These are phyloP conservation scores for Phragmites australis DNA, from an alignment of 176 grass and related monocot genomes.

Conservation along the genomic window DNA sequence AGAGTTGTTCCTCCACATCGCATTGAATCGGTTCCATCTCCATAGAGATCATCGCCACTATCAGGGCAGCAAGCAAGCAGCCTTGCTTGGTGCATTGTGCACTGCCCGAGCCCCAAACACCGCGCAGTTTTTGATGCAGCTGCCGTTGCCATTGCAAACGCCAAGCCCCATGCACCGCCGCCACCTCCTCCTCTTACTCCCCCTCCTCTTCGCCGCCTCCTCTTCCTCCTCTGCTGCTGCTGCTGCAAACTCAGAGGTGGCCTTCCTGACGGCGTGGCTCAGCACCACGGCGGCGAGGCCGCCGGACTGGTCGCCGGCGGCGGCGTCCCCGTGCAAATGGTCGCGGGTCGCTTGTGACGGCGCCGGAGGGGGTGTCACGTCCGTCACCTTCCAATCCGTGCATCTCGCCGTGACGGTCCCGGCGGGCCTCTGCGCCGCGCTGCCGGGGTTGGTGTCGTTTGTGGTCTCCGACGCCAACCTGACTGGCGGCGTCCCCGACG, in stretches of 20 bases:
- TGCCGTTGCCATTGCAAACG: constrained; percentile 38
- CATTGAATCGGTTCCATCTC: constrained; percentile 16
- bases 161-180: constrained; percentile 59
- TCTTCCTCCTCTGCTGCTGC: not conserved
- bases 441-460: constrained; percentile 42
- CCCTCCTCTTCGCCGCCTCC: constrained; percentile 7
- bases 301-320: constrained; percentile 64
- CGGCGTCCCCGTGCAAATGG: constrained; percentile 75
- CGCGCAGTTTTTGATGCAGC: constrained; percentile 62
- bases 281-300: constrained; percentile 45
- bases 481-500: constrained; percentile 58
- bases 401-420: constrained; percentile 56
- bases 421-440: constrained; percentile 45
- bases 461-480: constrained; percentile 77
- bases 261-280: constrained; percentile 71
- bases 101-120: constrained; percentile 38
- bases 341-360: constrained; percentile 61
- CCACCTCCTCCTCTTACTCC: constrained; percentile 36
- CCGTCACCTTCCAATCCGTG: constrained; percentile 69
- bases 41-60: constrained; percentile 49
- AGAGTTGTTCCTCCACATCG: too few species aligned
- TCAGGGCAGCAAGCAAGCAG: not conserved
- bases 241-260: constrained; percentile 16
- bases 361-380: constrained; percentile 9
- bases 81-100: constrained; percentile 62